Base-by-base conservation (phyloP, 768 basidiomycete species). In the Coprinopsis cinerea region DNA sequence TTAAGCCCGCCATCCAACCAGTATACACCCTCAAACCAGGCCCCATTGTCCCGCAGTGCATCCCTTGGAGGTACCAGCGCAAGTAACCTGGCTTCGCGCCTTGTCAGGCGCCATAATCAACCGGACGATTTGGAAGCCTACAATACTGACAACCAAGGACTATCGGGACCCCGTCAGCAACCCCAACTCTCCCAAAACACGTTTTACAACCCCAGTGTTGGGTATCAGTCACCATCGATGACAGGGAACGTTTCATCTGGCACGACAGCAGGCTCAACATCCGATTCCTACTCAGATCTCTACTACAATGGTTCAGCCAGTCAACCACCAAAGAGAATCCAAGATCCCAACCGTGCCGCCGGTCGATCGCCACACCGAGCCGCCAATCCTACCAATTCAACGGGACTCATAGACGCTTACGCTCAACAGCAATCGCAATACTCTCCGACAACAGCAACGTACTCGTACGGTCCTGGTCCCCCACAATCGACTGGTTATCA, bases 341-440 rank as follows among this genome's bases (percentile, higher is more conserved):
- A 74, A 55, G 82, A 82, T 58, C 56, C 71, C 34, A 76, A 63
- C 41, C 37, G 55, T 24, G 50, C 57, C 18, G 69, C 73, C 15
- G 66, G 67, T 47, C 77, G 83, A 54, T 87, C 85, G 17, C 86
- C 87, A 37, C 74, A 84, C 56, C 77, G 84, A 44, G 60, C 74
- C 20, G 69, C 69, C 51, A 78, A 77, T 56, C 67, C 72, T 13
- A 66, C 75, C 37, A 69, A 61, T 51, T 72, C 75, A 39, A 60
- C 73, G 47, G 57, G 67, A n/a, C 71, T 83, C 39, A 72, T 87
- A 56, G 86, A 88, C 64, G 81, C 82, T 25, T 88, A 88, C 62
- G 73, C 82, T 48, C 51, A 45, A 32, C 83, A 79, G 52, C 85
- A 86, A 66, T 63, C 77, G 24, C 79, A 76, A 62, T 85, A 85